These are phyloP conservation scores for Phytophthora agathidicida DNA, from an alignment of 352 stramenopile species.

Conservation along the genomic window DNA sequence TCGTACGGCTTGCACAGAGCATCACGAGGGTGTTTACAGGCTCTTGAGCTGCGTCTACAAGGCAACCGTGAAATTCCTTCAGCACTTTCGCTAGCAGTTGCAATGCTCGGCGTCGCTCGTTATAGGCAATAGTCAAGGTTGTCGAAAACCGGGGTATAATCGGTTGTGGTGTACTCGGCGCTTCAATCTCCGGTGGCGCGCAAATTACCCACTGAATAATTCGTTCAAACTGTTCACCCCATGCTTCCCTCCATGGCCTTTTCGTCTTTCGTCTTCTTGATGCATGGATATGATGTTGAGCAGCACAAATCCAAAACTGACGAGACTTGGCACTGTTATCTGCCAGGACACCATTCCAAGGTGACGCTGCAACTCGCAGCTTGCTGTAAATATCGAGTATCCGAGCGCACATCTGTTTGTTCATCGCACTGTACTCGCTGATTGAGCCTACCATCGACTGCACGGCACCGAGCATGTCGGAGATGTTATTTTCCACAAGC, in stretches of 20 bases:
- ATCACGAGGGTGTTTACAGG: constrained; percentile 2
- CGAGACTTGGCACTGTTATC: constrained; percentile 10
- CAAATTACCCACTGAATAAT: constrained; percentile 8
- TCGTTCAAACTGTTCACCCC: not conserved
- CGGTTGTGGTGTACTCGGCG: not conserved
- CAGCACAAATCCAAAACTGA: constrained; percentile 11
- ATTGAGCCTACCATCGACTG: constrained; percentile 9
- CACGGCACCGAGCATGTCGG: constrained; percentile 8
- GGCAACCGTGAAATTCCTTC: constrained; percentile 8
- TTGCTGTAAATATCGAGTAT: constrained; percentile 22
- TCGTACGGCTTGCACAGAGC: constrained; percentile 12
- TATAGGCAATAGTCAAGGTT: not conserved
- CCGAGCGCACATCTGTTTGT: constrained; percentile 11
- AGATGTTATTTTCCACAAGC: not conserved
- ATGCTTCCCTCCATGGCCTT: not conserved
- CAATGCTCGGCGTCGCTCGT: not conserved
- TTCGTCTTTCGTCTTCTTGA: not conserved
- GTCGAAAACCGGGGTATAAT: not conserved
- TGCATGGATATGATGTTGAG: constrained; percentile 5
- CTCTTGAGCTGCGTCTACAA: constrained; percentile 14
- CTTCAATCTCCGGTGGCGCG: not conserved
- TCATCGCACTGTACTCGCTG: constrained; percentile 15
- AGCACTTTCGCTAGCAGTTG: constrained; percentile 2
- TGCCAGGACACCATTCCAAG: not conserved
- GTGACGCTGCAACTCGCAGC: constrained; percentile 2